These are phyloP conservation scores for Xylaria sp. DNA, from an alignment of 2,329 filamentous ascomycete species.

Conservation along the genomic window DNA sequence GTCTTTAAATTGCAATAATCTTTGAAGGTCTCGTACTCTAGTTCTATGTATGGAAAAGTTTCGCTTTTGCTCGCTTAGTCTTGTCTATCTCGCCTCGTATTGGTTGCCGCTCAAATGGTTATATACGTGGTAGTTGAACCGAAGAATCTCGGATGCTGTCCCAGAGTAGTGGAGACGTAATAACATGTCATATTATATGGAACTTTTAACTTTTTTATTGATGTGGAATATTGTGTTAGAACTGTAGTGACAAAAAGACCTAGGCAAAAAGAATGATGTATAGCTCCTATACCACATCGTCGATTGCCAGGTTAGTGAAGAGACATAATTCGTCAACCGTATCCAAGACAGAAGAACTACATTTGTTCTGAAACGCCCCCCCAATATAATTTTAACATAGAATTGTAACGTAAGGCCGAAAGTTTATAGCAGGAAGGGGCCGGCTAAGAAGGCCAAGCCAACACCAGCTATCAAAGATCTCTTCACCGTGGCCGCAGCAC, in stretches of 20 bases:
- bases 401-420: slow-evolving; percentile 20
- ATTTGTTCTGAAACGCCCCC: background rate
- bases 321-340: slow-evolving; percentile 40
- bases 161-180: too few relatives aligned
- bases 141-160: too few relatives aligned
- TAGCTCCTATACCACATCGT: slow-evolving; percentile 2
- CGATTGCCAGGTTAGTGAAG: slow-evolving; percentile 7
- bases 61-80: too few relatives aligned
- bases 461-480: slow-evolving; percentile 43
- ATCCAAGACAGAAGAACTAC: slow-evolving; percentile 34
- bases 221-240: background rate
- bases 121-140: too few relatives aligned
- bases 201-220: background rate
- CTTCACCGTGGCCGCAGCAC: slow-evolving; percentile 44
- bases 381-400: slow-evolving; percentile 8
- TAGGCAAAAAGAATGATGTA: background rate
- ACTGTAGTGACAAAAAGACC: background rate
- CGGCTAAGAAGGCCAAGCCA: slow-evolving; percentile 45
- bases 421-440: slow-evolving; percentile 44
- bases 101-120: too few relatives aligned
- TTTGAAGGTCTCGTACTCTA: too few relatives aligned
- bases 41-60: too few relatives aligned
- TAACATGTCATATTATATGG: background rate
- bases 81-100: too few relatives aligned
- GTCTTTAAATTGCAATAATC: too few relatives aligned